A percentile compares a stretch with the other conserved stretches of the same genome.
Conservation (phyloP, 768 basidiomycete genomes). For the Termitomyces sp. region DNA sequence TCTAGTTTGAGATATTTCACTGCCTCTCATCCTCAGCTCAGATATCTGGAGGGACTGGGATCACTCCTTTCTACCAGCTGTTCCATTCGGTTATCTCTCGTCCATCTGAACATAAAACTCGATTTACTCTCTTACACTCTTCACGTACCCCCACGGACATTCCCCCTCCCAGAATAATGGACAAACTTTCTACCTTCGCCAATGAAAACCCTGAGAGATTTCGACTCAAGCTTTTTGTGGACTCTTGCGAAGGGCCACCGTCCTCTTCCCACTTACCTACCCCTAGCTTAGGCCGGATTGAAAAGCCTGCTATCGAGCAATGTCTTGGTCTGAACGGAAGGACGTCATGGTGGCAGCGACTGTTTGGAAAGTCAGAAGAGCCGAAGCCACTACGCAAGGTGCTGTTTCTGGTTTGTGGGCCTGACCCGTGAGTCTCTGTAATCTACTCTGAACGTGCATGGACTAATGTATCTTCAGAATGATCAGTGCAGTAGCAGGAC, state of each 20-base stretch:
- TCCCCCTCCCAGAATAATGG: conserved; percentile 62
- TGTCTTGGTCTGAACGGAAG: conserved; percentile 28
- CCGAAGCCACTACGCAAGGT: conserved; percentile 31
- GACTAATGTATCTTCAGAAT: conserved; percentile 45
- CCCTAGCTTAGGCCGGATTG: conserved; percentile 52
- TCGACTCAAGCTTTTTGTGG: conserved; percentile 60
- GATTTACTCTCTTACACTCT: conserved; percentile 71
- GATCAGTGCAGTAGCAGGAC: conserved; percentile 72
- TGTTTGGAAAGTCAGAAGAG: conserved; percentile 21
- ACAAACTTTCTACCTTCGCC: conserved; percentile 48
- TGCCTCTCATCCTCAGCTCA: conserved; percentile 21
- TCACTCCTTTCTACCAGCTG: conserved; percentile 83
- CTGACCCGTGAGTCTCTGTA: conserved; percentile 60
- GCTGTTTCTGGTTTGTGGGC: conserved; percentile 79
- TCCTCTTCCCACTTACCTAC: conserved; percentile 14
- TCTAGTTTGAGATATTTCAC: not conserved
- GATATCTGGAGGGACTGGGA: conserved; percentile 88
- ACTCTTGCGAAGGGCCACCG: conserved; percentile 33
- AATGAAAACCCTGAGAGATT: conserved; percentile 52
- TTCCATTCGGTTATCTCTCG: conserved; percentile 51
- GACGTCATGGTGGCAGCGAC: conserved; percentile 32
- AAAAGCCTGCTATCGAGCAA: conserved; percentile 41
- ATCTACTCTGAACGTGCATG: not conserved
- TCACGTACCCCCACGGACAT: conserved; percentile 60
- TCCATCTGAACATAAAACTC: conserved; percentile 34